Evolutionary conservation across 2,329 filamentous ascomycete genomes (phyloP).

Genomic region (Didymella pinodella): DNA sequence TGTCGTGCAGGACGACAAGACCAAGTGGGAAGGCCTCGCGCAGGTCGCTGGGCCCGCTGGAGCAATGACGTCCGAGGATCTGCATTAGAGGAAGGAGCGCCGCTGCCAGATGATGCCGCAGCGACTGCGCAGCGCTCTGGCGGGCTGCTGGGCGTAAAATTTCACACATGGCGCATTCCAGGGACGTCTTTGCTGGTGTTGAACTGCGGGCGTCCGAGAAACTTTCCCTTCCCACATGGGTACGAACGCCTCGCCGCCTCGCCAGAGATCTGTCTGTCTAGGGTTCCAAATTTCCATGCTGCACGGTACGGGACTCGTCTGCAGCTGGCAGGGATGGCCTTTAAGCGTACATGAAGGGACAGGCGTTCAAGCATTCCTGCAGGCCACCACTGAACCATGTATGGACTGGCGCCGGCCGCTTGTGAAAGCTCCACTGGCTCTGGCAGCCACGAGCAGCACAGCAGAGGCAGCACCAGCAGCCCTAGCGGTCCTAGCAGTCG

Average conservation of each 20-base stretch:
- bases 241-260: slow-evolving; percentile 10
- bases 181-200: slow-evolving; percentile 13
- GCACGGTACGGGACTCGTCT: slow-evolving; percentile 18
- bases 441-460: neutral
- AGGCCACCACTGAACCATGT: neutral
- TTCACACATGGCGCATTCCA: neutral
- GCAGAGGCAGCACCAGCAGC: neutral
- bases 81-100: slow-evolving; percentile 16
- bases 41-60: slow-evolving; percentile 3
- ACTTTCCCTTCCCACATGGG: slow-evolving; percentile 21
- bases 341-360: slow-evolving; percentile 14
- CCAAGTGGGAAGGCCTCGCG: slow-evolving; percentile 15
- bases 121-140: neutral
- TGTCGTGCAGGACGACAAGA: slow-evolving; percentile 18
- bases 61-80: slow-evolving; percentile 17
- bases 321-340: slow-evolving; percentile 12
- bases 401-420: neutral
- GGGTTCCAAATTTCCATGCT: slow-evolving; percentile 16
- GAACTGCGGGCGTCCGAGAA: slow-evolving; percentile 10
- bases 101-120: neutral
- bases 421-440: neutral
- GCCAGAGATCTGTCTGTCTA: slow-evolving; percentile 12
- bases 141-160: neutral
- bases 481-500: neutral
- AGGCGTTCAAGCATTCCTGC: slow-evolving; percentile 15